Conservation (phyloP, 2,329 filamentous ascomycete genomes). For the Arthrinium phaeospermum region DNA sequence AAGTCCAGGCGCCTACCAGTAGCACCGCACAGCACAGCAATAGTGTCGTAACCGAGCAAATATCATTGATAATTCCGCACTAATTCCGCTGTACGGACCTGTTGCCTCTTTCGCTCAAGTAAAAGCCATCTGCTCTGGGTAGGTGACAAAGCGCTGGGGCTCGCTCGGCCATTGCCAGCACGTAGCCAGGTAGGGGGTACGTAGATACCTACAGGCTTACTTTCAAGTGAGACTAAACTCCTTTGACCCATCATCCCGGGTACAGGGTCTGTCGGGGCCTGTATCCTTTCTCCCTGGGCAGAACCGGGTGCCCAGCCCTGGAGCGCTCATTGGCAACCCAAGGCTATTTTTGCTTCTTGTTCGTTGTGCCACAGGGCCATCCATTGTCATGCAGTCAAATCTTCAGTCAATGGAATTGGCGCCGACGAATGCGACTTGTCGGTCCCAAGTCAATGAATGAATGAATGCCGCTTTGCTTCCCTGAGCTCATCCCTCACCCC, state of each 20-base stretch:
- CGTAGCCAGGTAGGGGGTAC: background rate
- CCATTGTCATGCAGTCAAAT: background rate
- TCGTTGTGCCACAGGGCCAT: background rate
- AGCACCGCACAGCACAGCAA: background rate
- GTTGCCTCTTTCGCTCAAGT: constrained; percentile 6
- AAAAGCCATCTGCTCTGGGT: constrained; percentile 8
- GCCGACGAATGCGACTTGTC: background rate
- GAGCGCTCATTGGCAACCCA: background rate
- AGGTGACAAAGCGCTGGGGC: background rate
- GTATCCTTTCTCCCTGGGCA: background rate
- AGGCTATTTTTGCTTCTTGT: constrained; percentile 7
- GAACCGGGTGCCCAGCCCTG: background rate
- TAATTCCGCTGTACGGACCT: background rate
- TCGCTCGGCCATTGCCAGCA: background rate
- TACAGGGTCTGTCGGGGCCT: background rate
- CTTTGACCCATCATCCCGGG: constrained; percentile 7
- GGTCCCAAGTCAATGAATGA: background rate
- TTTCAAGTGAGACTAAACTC: background rate
- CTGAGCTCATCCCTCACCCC: too few species aligned
- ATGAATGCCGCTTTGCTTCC: background rate
- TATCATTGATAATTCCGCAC: background rate
- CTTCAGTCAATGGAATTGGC: background rate
- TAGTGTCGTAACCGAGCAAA: background rate
- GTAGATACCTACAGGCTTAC: background rate
- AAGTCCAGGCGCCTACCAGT: background rate